Base-by-base conservation (phyloP, 306 rosid species). In the Castanospermum australe region DNA sequence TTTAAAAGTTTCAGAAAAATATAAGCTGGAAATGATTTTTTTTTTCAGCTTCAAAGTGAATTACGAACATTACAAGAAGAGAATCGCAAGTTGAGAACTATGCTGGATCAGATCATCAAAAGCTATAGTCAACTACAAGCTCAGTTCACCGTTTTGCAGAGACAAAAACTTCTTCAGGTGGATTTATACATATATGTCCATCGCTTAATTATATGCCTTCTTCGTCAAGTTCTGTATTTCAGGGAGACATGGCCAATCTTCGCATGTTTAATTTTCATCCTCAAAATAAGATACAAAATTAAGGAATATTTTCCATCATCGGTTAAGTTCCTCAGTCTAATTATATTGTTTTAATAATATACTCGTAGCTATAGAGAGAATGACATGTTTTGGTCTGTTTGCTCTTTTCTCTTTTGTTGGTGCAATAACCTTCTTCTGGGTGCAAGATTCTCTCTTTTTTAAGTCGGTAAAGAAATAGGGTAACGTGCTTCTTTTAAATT, bases 61-160 rank as follows among this genome's bases (percentile, higher is more conserved):
- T 75, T 87, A 55, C 22, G 70, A 44, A 87, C 63, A 69, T 44
- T 87, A 20, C 86, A 81, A 47, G 84, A 76, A 75, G 90, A 87
- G 57, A 87, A 87, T 67, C 14, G 20, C 28, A 87, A 64, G 44
- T 18, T 87, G 62, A 84, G 57, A 65, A 75, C 15, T 39, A 61
- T 60, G 81, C 64, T 87, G 72, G 88, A 87, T 47, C 88, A 84
- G 77, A 81, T 87, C 52, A 79, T 79, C 52, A 87, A 51, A 75
- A 84, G 81, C 48, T 84, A 87, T 73, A 60, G 72, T 36, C 86
- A 87, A 66, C 71, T 87, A 41, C 90, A 87, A 71, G 84, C 81
- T 70, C 86, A 87, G 25, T 56, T 79, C 68, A 44, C 81, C 21
- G 56, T 76, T 65, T 59, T 84, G 81, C 88, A 84, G 39, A 78